A percentile compares a stretch with the other conserved stretches of the same genome.
These are phyloP conservation scores for Pisolithus thermaeus DNA, from an alignment of 1,284 basidiomycete genomes.

Conservation along the genomic window DNA sequence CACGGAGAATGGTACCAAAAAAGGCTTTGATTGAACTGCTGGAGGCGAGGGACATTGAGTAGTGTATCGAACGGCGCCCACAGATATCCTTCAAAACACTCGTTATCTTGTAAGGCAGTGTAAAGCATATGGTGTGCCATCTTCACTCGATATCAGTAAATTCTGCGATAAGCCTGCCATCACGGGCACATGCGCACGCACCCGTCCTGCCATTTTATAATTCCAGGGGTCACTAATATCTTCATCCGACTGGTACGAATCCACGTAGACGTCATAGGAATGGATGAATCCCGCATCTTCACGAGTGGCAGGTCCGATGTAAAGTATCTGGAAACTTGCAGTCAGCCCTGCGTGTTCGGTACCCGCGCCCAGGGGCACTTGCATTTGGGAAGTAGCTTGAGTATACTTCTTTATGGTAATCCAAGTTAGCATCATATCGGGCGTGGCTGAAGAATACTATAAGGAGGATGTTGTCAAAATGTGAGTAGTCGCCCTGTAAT, in stretches of 20 bases:
- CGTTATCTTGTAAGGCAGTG: conserved; percentile 37
- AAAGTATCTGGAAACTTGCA: conserved; percentile 34
- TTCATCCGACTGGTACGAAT: conserved; percentile 40
- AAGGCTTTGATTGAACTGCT: conserved; percentile 37
- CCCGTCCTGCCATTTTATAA: conserved; percentile 43
- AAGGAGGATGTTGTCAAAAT: conserved; percentile 39
- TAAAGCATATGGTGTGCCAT: conserved; percentile 53
- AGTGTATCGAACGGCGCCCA: conserved; percentile 51
- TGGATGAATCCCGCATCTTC: conserved; percentile 44
- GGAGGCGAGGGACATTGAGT: conserved; percentile 43
- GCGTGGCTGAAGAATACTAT: conserved; percentile 49
- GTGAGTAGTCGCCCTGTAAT: conserved; percentile 23
- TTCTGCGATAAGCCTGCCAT: background rate
- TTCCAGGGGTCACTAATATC: conserved; percentile 32
- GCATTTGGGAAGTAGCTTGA: conserved; percentile 46
- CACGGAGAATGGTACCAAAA: conserved; percentile 51
- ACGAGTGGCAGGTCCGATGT: conserved; percentile 42
- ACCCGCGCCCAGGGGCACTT: conserved; percentile 11
- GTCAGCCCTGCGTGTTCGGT: background rate
- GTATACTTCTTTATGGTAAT: conserved; percentile 43
- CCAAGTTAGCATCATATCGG: conserved; percentile 41
- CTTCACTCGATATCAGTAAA: conserved; percentile 13
- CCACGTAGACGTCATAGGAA: conserved; percentile 46
- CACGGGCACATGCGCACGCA: conserved; percentile 14
- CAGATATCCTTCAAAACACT: conserved; percentile 46